Conservation (phyloP, 2,329 filamentous ascomycete genomes). For the Leptographium flavum region DNA sequence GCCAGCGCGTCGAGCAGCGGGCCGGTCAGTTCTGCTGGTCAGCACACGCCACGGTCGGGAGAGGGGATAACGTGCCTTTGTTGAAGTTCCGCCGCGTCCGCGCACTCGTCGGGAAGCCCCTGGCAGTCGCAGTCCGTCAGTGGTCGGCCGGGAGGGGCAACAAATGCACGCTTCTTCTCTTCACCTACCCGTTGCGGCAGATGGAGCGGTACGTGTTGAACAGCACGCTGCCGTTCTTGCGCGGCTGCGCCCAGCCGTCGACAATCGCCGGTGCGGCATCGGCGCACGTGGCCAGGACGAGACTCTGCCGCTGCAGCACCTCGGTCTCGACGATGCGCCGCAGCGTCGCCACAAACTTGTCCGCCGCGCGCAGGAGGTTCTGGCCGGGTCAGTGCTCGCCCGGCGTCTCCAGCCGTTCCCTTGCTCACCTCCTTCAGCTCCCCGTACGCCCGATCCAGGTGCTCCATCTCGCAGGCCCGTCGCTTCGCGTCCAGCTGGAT, state of each 20-base stretch:
- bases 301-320: conserved; percentile 1
- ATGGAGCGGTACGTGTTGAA: conserved; percentile 4
- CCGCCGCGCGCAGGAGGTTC: not conserved
- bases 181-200: conserved; percentile 3
- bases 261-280: not conserved
- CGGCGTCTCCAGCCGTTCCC: not conserved
- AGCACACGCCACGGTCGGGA: not conserved
- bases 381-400: not conserved
- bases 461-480: conserved; percentile 1
- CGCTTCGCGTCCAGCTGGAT: conserved; percentile 1
- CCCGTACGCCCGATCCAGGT: conserved; percentile 3
- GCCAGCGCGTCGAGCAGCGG: conserved; percentile 2
- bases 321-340: conserved; percentile 2
- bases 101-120: not conserved
- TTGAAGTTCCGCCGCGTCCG: conserved; percentile 1
- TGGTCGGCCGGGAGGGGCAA: too few relatives aligned
- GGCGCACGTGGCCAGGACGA: not conserved
- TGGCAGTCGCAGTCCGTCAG: not conserved
- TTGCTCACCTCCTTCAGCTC: conserved; percentile 1
- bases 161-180: too few relatives aligned
- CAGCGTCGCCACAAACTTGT: not conserved
- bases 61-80: not conserved
- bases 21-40: not conserved
- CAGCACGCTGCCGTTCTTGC: not conserved
- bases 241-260: not conserved